Evolutionary conservation across 2,329 filamentous ascomycete genomes (phyloP).

Genomic region (Verticillium zaregamsianum): DNA sequence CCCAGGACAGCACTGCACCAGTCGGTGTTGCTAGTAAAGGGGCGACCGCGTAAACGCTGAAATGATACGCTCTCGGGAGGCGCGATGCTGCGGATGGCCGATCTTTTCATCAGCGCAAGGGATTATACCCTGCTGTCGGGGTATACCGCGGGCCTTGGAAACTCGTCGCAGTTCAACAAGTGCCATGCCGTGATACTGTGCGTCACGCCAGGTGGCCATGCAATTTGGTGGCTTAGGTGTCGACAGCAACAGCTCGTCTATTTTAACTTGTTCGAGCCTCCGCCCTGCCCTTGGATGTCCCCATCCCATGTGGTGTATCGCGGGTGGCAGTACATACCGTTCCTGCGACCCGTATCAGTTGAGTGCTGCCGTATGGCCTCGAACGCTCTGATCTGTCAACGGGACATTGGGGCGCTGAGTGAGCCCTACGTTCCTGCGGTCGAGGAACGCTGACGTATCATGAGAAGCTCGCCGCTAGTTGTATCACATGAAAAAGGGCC

Average conservation of each 20-base stretch:
- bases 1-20: neutral
- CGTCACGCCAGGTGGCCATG: neutral
- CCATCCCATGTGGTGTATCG: neutral
- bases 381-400: too few species aligned
- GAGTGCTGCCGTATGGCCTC: too few species aligned
- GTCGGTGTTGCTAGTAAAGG: neutral
- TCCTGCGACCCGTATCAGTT: neutral
- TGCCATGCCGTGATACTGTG: neutral
- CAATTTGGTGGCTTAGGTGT: neutral
- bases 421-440: too few species aligned
- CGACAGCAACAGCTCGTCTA: neutral
- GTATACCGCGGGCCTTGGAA: neutral
- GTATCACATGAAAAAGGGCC: neutral
- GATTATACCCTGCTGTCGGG: neutral
- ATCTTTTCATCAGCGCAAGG: neutral
- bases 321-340: neutral
- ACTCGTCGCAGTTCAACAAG: neutral
- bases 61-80: slow-evolving; percentile 6
- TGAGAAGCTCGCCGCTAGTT: neutral
- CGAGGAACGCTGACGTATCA: too few species aligned
- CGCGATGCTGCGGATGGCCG: slow-evolving; percentile 10
- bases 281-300: neutral
- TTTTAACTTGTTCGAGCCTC: neutral
- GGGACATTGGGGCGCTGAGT: too few species aligned
- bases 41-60: neutral